Base-by-base conservation (phyloP, 2,329 filamentous ascomycete genomes). In the Penicillium sp. region DNA sequence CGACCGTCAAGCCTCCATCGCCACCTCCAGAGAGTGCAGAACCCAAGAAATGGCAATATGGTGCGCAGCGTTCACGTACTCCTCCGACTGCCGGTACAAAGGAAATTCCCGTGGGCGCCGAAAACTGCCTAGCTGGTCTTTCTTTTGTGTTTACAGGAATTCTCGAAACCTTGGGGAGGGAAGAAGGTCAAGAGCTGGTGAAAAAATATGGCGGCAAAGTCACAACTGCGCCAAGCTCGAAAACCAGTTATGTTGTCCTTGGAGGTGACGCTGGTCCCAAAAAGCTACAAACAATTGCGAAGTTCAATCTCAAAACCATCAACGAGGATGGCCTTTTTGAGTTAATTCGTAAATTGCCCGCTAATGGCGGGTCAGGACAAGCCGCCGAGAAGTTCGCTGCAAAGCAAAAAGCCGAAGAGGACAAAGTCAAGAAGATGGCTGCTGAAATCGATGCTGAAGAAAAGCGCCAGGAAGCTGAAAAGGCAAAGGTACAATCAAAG, bases 81-180 rank as follows among this genome's bases (percentile, higher is more conserved):
- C 81, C 88, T 13, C 80, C 81, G 6, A 78, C 79, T 42, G 75
- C 80, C 24, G 83, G 82, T 9, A 73, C 77, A 8, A 81, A 76
- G 28, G 88, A 95, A 12, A 73, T 96, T 43, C 93, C 93, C 0
- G 79, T 81, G 18, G 93, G 93, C 6, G 83, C 84, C 45, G 88
- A 93, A 9, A 94, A 96, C 59, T 98, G 93, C 64, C 79, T 98
- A 47, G 84, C 84, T 46, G 93, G 94, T 0, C 76, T 97, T 47
- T 86, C 83, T 0, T 98, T 98, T 63, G 93, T 98, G 27, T 98
- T 98, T 61, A 98, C 94, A 0, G 93, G 93, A 25, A 78, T 96
- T 25, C 75, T 97, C 35, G 80, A 87, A 51, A 84, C 81, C 0
- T 80, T 97, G 48, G 84, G 86, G 39, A 83, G 93, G 51, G 90